Conservation (phyloP, 2,329 filamentous ascomycete genomes). For the Furcasterigmium sp. region DNA sequence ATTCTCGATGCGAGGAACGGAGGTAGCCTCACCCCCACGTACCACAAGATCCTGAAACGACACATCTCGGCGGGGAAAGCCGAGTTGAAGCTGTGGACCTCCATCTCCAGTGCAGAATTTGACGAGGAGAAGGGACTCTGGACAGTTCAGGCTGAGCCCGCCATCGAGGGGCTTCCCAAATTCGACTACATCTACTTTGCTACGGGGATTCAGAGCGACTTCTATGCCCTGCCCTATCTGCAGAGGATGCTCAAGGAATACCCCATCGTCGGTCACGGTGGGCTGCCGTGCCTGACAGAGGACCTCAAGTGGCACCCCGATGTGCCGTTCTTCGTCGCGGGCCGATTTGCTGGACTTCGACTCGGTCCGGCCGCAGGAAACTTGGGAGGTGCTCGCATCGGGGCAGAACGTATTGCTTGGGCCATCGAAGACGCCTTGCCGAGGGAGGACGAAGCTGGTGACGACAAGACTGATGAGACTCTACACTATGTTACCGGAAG, state of each 20-base stretch:
- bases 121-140: slow-evolving; percentile 34
- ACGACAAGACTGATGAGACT: slow-evolving; percentile 5
- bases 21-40: slow-evolving; percentile 69
- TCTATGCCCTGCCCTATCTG: slow-evolving; percentile 56
- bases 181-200: slow-evolving; percentile 72
- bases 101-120: slow-evolving; percentile 46
- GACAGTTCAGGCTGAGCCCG: slow-evolving; percentile 45
- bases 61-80: slow-evolving; percentile 49
- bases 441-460: slow-evolving; percentile 1
- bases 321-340: slow-evolving; percentile 70
- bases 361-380: slow-evolving; percentile 71
- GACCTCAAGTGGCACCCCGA: slow-evolving; percentile 70
- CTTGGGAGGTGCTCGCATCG: slow-evolving; percentile 65
- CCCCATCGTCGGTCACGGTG: slow-evolving; percentile 58
- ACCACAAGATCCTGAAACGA: slow-evolving; percentile 59
- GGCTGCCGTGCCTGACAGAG: slow-evolving; percentile 68
- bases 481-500: slow-evolving; percentile 10
- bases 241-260: slow-evolving; percentile 51
- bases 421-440: slow-evolving; percentile 55
- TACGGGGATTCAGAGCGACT: slow-evolving; percentile 64
- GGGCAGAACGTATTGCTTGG: slow-evolving; percentile 70
- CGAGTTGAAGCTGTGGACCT: slow-evolving; percentile 52
- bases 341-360: slow-evolving; percentile 60
- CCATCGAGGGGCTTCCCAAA: slow-evolving; percentile 43
- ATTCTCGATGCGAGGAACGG: slow-evolving; percentile 63